Base-by-base conservation (phyloP, 352 stramenopile species). In the Globisporangium parvum region DNA sequence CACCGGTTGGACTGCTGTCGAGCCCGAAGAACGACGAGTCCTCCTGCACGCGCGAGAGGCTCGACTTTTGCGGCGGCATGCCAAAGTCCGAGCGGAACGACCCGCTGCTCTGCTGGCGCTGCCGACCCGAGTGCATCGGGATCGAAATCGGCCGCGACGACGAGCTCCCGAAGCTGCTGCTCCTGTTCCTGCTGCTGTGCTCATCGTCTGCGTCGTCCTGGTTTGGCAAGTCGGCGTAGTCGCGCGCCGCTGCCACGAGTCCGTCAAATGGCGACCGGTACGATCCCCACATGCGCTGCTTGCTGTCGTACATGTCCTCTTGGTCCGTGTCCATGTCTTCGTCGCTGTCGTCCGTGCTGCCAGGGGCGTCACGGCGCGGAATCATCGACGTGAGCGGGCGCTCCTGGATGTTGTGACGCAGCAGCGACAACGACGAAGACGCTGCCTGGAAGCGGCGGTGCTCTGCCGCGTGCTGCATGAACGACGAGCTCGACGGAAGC, bases 331-430 rank as follows among this genome's bases (percentile, higher is more conserved):
- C 73, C 51, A 84, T 75, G 59, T 77, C 76, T 54, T 68, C 64
- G 41, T 75, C 65, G 45, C 60, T 55, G 41, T 75, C 75, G 55
- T 73, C 74, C 44, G 72, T 64, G 15, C 59, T 53, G 17, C 57
- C 58, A 45, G 66, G 60, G 23, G 67, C 60, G 41, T 51, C 42
- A 1, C 57, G 59, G 39, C 66, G 67, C 18, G 80, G 80, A 57
- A 90, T 86, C 69, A 90, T 83, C 50, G 75, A 87, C 57, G 80
- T 90, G 18, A 91, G 73, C 42, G 77, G 76, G 8, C 68, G 71
- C 48, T 76, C 77, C 37, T 82, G 75, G 55, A 90, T 85, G 57
- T 75, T 73, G 62, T 74, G 71, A 42, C 70, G 67, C 48, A 88
- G 56, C 23, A 80, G 63, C 48, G 68, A 70, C 50, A 78, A 72